Percentiles rank a stretch among this genome's conserved stretches.
phyloP scores from a whole-genome alignment of 768 basidiomycete species.

The Amanita pallidorosea region DNA sequence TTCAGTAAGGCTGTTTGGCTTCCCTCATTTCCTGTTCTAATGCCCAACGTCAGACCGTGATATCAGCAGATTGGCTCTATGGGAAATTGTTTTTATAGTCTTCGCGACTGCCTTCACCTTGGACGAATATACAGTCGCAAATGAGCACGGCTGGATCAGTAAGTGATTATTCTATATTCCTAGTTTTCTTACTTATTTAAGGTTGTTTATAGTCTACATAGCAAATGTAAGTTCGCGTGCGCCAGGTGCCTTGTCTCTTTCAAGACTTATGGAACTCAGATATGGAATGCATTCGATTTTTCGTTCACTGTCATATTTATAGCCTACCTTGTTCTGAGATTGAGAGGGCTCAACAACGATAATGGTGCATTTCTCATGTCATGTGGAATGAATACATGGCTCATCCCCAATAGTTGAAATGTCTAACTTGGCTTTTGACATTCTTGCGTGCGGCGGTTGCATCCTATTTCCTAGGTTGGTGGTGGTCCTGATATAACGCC shows the following conservation, averaged over 20 bases:
- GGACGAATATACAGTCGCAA: constrained; percentile 81
- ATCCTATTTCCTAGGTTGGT: constrained; percentile 71
- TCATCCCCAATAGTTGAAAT: constrained; percentile 21
- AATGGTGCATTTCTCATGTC: constrained; percentile 32
- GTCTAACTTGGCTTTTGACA: constrained; percentile 68
- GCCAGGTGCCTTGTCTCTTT: constrained; percentile 1
- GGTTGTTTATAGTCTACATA: constrained; percentile 55
- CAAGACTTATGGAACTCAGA: constrained; percentile 26
- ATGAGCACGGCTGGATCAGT: constrained; percentile 85
- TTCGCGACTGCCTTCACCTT: constrained; percentile 71
- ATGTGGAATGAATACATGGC: neutral
- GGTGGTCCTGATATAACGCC: constrained; percentile 5
- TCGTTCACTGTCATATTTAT: constrained; percentile 62
- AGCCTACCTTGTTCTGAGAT: constrained; percentile 53
- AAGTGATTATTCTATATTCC: constrained; percentile 18
- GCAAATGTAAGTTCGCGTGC: constrained; percentile 47
- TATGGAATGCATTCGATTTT: constrained; percentile 89
- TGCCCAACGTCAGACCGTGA: constrained; percentile 39
- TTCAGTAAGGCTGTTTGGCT: constrained; percentile 41
- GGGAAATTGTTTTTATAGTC: constrained; percentile 67
- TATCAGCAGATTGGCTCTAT: constrained; percentile 34
- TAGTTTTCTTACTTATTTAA: constrained; percentile 1
- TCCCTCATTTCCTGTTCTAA: constrained; percentile 2
- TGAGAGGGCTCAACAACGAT: constrained; percentile 43
- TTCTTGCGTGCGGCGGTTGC: constrained; percentile 77